Evolutionary conservation across 1,284 basidiomycete species (phyloP), one percentile per base, ranked within the genome.

Genomic region (Chalciporus sp.): DNA sequence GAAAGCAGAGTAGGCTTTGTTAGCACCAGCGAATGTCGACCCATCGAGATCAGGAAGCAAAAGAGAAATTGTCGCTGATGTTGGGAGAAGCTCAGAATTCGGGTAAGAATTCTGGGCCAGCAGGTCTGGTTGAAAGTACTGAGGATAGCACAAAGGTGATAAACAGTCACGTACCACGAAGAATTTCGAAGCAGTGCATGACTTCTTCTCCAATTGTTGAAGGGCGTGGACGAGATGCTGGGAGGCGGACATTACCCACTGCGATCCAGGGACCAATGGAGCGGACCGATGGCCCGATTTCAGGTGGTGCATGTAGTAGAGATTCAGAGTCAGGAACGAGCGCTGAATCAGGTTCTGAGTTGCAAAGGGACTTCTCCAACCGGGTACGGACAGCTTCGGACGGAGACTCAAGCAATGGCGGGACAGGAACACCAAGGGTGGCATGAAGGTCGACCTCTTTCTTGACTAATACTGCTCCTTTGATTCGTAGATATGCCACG

Each of bases 401-500:
- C 1, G 68, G 58, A 7, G 74, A 70, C 1, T 84, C 81, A 20
- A 92, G 69, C 11, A 88, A 52, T 6, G 78, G 72, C 7, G 88
- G 90, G 7, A 81, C 60, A 0, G 56, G 53, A 7, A 75, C 39
- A 16, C 63, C 33, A 12, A 55, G 43, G 10, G n/a, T 60, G 12
- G 42, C 14, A 23, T 17, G 11, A 31, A 49, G 35, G 20, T 20
- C 5, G 10, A 31, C 26, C 6, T 58, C 51, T 29, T 69, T 69
- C 23, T 59, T 20, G 42, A 55, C 54, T 27, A 68, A 45, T 16
- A 48, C 29, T 0, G 90, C 92, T 9, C 76, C 67, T 62, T 87
- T 88, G 55, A 98, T 82, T 52, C 90, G 84, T 23, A 97, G 74
- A 71, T 90, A 96, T 14, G 95, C 95, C 17, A 98, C 94, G 2